Base-by-base conservation (phyloP, 2,329 filamentous ascomycete genomes). In the Aspergillus aculeatinus region DNA sequence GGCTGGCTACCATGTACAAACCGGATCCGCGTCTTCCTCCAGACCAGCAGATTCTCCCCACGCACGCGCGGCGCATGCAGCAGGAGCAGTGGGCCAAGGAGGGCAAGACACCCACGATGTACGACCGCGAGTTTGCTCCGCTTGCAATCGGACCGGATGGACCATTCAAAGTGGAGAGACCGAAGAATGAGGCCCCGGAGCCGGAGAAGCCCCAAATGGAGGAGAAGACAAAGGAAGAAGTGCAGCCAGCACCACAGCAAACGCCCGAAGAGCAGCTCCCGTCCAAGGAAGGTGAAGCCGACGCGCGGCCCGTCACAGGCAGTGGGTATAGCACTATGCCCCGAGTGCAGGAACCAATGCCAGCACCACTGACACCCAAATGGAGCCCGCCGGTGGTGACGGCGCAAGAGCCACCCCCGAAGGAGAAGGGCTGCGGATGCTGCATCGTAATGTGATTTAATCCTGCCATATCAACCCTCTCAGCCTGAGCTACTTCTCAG, bases 11-110 rank as follows among this genome's bases (percentile, higher is more conserved):
- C 23, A 92, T 96, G 77, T 99, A 97, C 77, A 96, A 96, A 71
- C 95, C 95, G 0, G 95, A 99, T 72, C 95, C 95, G 31, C 89
- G 92, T 62, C 81, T 99, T 35, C 95, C 95, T 5, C 95, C 92
- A 0, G 95, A 99, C 63, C 91, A 99, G 75, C 95, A 99, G 73
- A 87, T 99, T 56, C 86, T 99, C 11, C 95, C 95, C 0, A 98
- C 95, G 0, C 92, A 98, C 63, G 95, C 95, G 12, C 92, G 89
- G 70, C 85, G 91, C 58, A 83, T 98, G 75, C 91, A 95, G 74
- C 94, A 97, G 78, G 92, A 97, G 75, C 91, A 94, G 74, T 97
- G 92, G 93, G 92, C 96, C 76, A 90, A 88, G 68, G 91, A 97
- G 75, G 93, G 93, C 64, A 92, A 91, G 65, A 90, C 91, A 64